phyloP scores from a whole-genome alignment of 78 protist species.

The Chrysochromulina tobinii region DNA sequence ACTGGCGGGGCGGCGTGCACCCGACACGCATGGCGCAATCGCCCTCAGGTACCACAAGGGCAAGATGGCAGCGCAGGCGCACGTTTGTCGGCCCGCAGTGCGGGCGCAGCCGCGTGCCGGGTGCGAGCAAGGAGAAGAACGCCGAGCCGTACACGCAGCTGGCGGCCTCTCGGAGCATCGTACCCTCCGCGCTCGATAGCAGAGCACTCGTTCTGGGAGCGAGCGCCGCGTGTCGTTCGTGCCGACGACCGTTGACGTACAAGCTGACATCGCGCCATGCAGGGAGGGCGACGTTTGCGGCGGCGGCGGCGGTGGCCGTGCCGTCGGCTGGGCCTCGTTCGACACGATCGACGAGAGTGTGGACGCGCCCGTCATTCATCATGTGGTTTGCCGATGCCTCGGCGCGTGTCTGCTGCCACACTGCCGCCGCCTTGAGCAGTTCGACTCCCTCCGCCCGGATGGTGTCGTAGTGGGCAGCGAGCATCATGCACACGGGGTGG shows the following conservation, averaged over 20 bases:
- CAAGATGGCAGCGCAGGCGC: background rate
- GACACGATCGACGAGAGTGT: background rate
- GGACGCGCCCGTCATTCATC: too few species aligned
- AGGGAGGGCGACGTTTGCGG: too few species aligned
- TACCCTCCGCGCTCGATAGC: background rate
- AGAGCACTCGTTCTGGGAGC: background rate
- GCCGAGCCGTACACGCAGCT: background rate
- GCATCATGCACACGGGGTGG: background rate
- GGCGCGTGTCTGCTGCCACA: background rate
- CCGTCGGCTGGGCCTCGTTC: background rate
- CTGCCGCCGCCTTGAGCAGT: background rate
- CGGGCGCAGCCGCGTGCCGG: background rate
- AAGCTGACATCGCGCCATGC: background rate
- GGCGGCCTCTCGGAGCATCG: background rate
- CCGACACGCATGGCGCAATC: slow-evolving; percentile 8
- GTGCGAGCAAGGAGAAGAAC: background rate
- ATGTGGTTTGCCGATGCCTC: background rate
- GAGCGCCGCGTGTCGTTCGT: background rate
- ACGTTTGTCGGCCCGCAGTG: slow-evolving; percentile 22
- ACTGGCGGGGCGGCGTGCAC: background rate
- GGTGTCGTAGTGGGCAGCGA: background rate
- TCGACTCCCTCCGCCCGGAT: background rate
- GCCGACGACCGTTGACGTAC: background rate
- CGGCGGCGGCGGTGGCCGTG: background rate
- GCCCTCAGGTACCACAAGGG: background rate